Conservation (phyloP, 768 basidiomycete genomes). For the Collybiopsis luxurians region DNA sequence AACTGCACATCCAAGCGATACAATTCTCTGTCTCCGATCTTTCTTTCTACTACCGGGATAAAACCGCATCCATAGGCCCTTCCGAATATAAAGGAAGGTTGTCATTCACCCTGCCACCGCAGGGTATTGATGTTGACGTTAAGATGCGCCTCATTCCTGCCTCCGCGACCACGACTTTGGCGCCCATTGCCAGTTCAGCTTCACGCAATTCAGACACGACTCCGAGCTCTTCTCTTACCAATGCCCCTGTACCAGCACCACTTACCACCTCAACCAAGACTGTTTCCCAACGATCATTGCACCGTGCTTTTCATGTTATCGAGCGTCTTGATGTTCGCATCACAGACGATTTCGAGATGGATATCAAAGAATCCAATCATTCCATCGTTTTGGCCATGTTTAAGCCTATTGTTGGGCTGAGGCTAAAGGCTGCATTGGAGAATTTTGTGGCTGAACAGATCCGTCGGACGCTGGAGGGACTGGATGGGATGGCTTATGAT, state of each 20-base stretch:
- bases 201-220: background rate
- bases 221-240: background rate
- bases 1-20: conserved; percentile 61
- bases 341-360: conserved; percentile 52
- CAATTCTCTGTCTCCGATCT: conserved; percentile 63
- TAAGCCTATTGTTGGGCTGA: conserved; percentile 54
- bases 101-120: conserved; percentile 57
- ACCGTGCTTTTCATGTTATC: conserved; percentile 53
- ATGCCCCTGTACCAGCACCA: background rate
- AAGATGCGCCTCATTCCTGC: conserved; percentile 63
- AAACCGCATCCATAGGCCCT: conserved; percentile 48
- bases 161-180: conserved; percentile 22
- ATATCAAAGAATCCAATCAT: conserved; percentile 63
- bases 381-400: conserved; percentile 58
- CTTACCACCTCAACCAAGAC: conserved; percentile 17
- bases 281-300: conserved; percentile 39
- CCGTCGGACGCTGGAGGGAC: conserved; percentile 44
- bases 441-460: conserved; percentile 56
- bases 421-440: conserved; percentile 61
- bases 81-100: conserved; percentile 61
- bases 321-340: conserved; percentile 56
- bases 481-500: conserved; percentile 60
- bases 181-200: background rate
- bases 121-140: conserved; percentile 68
- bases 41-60: conserved; percentile 74